phyloP scores from a whole-genome alignment of 2,329 filamentous ascomycete genomes.

The Exophiala sideris region DNA sequence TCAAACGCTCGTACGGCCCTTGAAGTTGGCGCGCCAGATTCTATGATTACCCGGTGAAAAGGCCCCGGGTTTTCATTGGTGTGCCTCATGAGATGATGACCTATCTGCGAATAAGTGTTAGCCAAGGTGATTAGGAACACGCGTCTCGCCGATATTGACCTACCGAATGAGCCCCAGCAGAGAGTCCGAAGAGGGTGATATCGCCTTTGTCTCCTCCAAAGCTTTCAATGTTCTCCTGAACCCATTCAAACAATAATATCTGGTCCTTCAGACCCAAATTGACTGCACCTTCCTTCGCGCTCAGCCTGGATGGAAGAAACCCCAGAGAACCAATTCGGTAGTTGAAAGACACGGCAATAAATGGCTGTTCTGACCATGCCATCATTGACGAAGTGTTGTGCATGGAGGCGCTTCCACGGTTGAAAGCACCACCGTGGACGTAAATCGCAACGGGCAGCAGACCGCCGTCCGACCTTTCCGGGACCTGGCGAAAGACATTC shows the following conservation, averaged over 20 bases:
- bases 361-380: slow-evolving; percentile 40
- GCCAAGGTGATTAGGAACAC: neutral
- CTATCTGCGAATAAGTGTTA: slow-evolving; percentile 8
- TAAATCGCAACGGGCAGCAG: slow-evolving; percentile 43
- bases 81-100: slow-evolving; percentile 35
- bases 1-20: slow-evolving; percentile 42
- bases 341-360: slow-evolving; percentile 44
- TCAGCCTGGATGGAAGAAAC: slow-evolving; percentile 29
- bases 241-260: slow-evolving; percentile 35
- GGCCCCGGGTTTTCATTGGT: slow-evolving; percentile 28
- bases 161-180: slow-evolving; percentile 38
- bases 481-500: slow-evolving; percentile 32
- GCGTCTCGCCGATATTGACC: neutral
- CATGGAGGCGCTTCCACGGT: slow-evolving; percentile 32
- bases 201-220: slow-evolving; percentile 42
- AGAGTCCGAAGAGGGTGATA: slow-evolving; percentile 48
- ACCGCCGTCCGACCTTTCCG: slow-evolving; percentile 26
- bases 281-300: slow-evolving; percentile 33
- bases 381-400: slow-evolving; percentile 63
- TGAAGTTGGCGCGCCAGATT: slow-evolving; percentile 48
- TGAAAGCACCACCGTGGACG: slow-evolving; percentile 41
- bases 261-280: slow-evolving; percentile 42
- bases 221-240: slow-evolving; percentile 30
- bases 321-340: slow-evolving; percentile 47
- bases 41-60: slow-evolving; percentile 48